Evolutionary conservation across 108 stramenopile genomes (phyloP).

Genomic region (Hondaea fermentalgiana): DNA sequence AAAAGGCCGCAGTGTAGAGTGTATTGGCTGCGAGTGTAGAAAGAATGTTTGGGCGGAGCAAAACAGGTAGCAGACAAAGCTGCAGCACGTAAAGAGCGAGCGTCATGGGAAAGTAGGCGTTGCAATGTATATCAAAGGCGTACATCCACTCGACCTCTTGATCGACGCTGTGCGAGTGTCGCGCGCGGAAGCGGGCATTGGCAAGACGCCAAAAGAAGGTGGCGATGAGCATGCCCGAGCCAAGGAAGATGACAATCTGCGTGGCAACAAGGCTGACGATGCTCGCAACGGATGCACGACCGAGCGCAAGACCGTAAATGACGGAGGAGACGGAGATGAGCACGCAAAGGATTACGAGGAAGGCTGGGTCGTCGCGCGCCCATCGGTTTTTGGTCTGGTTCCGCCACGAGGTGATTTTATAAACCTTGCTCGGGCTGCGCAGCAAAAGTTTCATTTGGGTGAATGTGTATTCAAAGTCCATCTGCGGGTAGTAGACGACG

Average conservation of each 20-base stretch:
- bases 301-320: conserved; percentile 59
- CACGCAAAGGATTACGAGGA: conserved; percentile 71
- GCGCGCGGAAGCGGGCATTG: conserved; percentile 38
- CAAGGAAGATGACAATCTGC: conserved; percentile 40
- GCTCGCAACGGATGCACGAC: conserved; percentile 38
- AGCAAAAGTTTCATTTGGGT: conserved; percentile 26
- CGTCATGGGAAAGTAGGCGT: conserved; percentile 87
- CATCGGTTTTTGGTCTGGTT: conserved; percentile 82
- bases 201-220: conserved; percentile 36
- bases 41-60: conserved; percentile 65
- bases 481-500: conserved; percentile 26
- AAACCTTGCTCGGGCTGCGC: conserved; percentile 23
- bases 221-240: conserved; percentile 44
- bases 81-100: conserved; percentile 81
- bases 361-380: conserved; percentile 96
- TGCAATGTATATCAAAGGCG: conserved; percentile 96
- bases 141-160: conserved; percentile 95
- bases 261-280: conserved; percentile 35
- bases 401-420: conserved; percentile 22
- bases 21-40: conserved; percentile 72
- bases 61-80: conserved; percentile 82
- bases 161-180: conserved; percentile 59
- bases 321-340: conserved; percentile 63
- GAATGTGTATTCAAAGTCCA: conserved; percentile 39
- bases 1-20: conserved; percentile 75